Conservation (phyloP, 225 moss, liverwort and hornwort species). For the Neckera pumila region DNA sequence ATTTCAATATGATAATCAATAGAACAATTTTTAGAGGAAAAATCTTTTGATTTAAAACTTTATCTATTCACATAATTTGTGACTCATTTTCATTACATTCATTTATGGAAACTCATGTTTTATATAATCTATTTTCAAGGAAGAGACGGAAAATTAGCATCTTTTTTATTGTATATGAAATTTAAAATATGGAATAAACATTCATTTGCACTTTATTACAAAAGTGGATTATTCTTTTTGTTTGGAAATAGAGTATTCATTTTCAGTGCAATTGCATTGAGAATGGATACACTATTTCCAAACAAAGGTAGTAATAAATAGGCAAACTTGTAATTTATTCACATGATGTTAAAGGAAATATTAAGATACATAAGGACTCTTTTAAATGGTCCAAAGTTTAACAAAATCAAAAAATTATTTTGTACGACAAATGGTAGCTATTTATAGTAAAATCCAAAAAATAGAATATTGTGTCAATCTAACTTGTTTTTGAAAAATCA, state of each 20-base stretch:
- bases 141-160: too few relatives aligned
- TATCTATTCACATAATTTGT: neutral
- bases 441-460: neutral
- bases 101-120: too few relatives aligned
- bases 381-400: neutral
- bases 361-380: neutral
- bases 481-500: neutral
- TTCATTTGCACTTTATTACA: neutral
- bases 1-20: neutral
- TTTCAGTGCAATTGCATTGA: too few relatives aligned
- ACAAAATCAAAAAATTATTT: neutral
- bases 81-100: neutral
- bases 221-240: neutral
- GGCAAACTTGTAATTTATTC: neutral
- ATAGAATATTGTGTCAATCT: too few relatives aligned
- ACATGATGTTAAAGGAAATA: neutral
- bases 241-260: too few relatives aligned
- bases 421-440: neutral
- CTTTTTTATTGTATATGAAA: too few relatives aligned
- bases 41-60: too few relatives aligned
- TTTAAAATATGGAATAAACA: neutral
- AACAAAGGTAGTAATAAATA: too few relatives aligned
- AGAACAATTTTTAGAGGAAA: neutral
- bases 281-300: too few relatives aligned
- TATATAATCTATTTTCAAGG: too few relatives aligned